Conservation (phyloP, 1,284 basidiomycete genomes). For the Trametes pubescens region DNA sequence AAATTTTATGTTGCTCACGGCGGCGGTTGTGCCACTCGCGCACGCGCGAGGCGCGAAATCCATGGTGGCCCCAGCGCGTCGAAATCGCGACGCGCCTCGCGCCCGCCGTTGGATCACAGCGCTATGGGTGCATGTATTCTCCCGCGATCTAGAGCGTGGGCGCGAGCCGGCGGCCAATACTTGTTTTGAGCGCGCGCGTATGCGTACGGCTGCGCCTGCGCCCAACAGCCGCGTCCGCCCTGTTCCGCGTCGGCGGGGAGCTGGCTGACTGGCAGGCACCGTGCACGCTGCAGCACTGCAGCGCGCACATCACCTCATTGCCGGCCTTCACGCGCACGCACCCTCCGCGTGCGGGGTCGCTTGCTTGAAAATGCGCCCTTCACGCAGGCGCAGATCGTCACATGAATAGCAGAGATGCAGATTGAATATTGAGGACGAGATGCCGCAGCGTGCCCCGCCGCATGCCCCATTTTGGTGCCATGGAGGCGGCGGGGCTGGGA, state of each 20-base stretch:
- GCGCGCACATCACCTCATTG: constrained; percentile 18
- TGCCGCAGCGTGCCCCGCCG: background rate
- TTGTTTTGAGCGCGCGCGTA: background rate
- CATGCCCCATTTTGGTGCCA: background rate
- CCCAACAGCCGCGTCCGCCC: background rate
- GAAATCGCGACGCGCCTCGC: too few relatives aligned
- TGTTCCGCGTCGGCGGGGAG: background rate
- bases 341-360: background rate
- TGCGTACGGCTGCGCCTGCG: background rate
- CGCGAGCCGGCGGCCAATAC: background rate
- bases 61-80: too few relatives aligned
- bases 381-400: constrained; percentile 1
- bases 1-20: too few relatives aligned
- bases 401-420: background rate
- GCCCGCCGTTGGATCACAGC: too few relatives aligned
- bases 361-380: background rate
- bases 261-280: background rate
- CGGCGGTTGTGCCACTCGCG: too few relatives aligned
- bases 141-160: background rate
- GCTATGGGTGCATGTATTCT: background rate
- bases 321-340: constrained; percentile 16
- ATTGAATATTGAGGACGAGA: background rate
- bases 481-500: background rate
- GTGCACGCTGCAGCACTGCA: background rate
- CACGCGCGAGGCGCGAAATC: too few relatives aligned